Evolutionary conservation across 75 land plant species (phyloP).

Genomic region (Chamaecyparis obtusa): DNA sequence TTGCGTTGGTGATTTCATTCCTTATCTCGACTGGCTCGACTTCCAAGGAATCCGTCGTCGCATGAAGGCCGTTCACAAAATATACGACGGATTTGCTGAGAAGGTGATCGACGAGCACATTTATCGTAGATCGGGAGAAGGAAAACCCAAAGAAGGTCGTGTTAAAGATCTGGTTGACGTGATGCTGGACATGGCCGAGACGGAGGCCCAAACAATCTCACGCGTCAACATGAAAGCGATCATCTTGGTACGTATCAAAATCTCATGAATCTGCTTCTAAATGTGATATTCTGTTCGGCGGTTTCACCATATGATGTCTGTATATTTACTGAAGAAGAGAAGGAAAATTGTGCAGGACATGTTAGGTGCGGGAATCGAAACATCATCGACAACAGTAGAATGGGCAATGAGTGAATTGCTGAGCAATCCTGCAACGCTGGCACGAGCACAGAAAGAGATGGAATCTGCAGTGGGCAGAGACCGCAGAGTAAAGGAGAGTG

Average conservation of each 20-base stretch:
- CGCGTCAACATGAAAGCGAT: background rate
- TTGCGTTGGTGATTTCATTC: too few species aligned
- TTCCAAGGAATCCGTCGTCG: too few species aligned
- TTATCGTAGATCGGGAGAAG: too few species aligned
- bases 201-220: background rate
- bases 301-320: too few species aligned
- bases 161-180: background rate
- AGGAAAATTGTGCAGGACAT: slow-evolving; percentile 7
- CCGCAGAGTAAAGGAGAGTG: slow-evolving; percentile 8
- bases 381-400: slow-evolving; percentile 6
- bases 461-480: slow-evolving; percentile 12
- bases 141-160: background rate
- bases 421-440: background rate
- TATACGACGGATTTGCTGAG: too few species aligned
- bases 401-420: slow-evolving; percentile 21
- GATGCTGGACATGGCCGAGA: background rate
- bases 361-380: slow-evolving; percentile 5
- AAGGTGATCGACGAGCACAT: too few species aligned
- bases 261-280: too few species aligned
- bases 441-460: slow-evolving; percentile 14
- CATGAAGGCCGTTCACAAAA: too few species aligned
- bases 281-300: too few species aligned
- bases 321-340: too few species aligned
- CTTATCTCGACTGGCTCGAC: too few species aligned
- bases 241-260: background rate